Evolutionary conservation across 1,139 yeast genomes (phyloP).

Genomic region (Lodderomyces parapsilosis): DNA sequence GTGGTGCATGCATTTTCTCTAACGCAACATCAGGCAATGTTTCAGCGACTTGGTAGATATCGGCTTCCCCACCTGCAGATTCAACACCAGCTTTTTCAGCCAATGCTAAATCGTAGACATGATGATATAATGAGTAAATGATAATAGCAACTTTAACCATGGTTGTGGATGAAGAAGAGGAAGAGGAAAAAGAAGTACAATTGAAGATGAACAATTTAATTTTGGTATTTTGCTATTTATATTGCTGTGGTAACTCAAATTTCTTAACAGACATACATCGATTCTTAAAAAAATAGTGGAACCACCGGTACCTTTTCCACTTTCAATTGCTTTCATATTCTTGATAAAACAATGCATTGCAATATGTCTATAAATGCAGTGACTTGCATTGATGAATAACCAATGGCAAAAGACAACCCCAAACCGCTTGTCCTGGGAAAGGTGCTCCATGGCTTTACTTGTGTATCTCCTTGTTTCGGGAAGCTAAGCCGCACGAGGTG

Average conservation of each 20-base stretch:
- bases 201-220: neutral
- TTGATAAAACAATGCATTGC: too few relatives aligned
- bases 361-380: too few relatives aligned
- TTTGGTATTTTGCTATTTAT: too few relatives aligned
- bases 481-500: neutral
- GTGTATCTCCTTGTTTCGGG: neutral
- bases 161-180: neutral
- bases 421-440: too few relatives aligned
- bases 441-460: too few relatives aligned
- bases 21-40: constrained; percentile 32
- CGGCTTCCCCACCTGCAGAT: constrained; percentile 37
- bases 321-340: too few relatives aligned
- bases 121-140: constrained; percentile 38
- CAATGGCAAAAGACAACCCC: too few relatives aligned
- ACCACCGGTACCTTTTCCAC: too few relatives aligned
- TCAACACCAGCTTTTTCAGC: constrained; percentile 35
- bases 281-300: too few relatives aligned
- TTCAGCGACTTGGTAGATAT: constrained; percentile 37
- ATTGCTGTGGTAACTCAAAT: too few relatives aligned
- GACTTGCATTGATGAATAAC: too few relatives aligned
- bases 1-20: constrained; percentile 30
- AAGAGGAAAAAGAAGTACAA: neutral
- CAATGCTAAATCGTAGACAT: constrained; percentile 34
- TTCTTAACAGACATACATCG: too few relatives aligned
- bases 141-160: constrained; percentile 26